A percentile compares a stretch with the other conserved stretches of the same genome.
phyloP scores from a whole-genome alignment of 192 early-diverging fungal species.

The Allomyces arbusculus region DNA sequence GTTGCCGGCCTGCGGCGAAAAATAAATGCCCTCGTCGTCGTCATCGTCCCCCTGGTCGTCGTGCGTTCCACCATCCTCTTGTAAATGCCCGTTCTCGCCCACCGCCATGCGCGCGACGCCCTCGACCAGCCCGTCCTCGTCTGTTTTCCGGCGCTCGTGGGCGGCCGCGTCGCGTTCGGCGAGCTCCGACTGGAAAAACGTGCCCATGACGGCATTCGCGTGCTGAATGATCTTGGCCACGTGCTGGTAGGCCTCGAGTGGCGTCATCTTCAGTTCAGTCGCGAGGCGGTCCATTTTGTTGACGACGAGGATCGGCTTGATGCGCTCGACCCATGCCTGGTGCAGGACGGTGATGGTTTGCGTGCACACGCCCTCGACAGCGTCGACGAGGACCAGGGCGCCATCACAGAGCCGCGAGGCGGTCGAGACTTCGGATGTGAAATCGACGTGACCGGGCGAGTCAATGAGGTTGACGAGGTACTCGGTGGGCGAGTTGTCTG shows the following conservation, averaged over 20 bases:
- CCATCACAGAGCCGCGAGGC: conserved; percentile 93
- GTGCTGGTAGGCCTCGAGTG: conserved; percentile 78
- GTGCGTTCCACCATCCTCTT: not conserved
- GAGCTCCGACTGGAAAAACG: conserved; percentile 75
- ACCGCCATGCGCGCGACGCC: not conserved
- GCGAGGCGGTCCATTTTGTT: conserved; percentile 97
- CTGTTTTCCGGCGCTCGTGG: conserved; percentile 17
- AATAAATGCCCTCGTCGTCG: conserved; percentile 88
- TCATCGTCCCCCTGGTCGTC: conserved; percentile 36
- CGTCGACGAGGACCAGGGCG: conserved; percentile 85
- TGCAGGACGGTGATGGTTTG: conserved; percentile 91
- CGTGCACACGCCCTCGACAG: conserved; percentile 96
- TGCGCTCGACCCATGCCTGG: conserved; percentile 82
- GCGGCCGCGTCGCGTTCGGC: conserved; percentile 49
- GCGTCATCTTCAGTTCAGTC: conserved; percentile 77
- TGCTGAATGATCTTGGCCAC: conserved; percentile 88
- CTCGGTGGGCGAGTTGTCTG: conserved; percentile 21
- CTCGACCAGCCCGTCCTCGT: conserved; percentile 15
- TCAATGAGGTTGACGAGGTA: conserved; percentile 95
- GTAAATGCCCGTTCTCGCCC: not conserved
- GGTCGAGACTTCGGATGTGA: conserved; percentile 96
- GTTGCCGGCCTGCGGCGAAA: conserved; percentile 85
- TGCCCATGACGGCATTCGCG: conserved; percentile 88
- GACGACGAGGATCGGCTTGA: conserved; percentile 78
- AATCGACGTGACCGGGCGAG: conserved; percentile 96